Evolutionary conservation across 148 eudicot genomes (phyloP).

Genomic region (Euryodendron excelsum): DNA sequence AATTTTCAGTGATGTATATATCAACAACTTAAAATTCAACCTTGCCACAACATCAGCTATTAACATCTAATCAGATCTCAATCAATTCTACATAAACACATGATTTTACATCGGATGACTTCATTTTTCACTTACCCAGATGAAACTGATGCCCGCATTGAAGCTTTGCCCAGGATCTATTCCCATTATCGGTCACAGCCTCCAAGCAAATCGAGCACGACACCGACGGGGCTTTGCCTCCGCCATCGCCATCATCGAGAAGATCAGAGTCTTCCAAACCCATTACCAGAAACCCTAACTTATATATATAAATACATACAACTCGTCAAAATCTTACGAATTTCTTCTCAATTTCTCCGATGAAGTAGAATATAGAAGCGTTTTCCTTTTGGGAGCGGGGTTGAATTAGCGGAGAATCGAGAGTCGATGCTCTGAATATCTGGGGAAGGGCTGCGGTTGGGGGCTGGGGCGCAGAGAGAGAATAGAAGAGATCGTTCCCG

Average conservation of each 20-base stretch:
- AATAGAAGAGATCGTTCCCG: not conserved
- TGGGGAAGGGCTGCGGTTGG: too few relatives aligned
- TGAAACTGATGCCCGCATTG: conserved; percentile 90
- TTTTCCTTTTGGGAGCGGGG: not conserved
- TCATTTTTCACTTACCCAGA: conserved; percentile 49
- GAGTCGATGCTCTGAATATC: not conserved
- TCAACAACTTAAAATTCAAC: not conserved
- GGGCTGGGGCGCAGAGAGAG: not conserved
- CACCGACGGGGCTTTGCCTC: conserved; percentile 34
- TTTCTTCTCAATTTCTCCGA: not conserved
- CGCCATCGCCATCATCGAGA: conserved; percentile 33
- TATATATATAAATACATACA: not conserved
- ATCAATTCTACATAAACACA: not conserved
- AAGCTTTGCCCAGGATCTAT: conserved; percentile 89
- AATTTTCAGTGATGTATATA: not conserved
- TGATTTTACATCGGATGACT: not conserved
- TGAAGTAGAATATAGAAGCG: not conserved
- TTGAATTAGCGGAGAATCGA: not conserved
- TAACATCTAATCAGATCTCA: conserved; percentile 4
- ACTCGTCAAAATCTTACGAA: not conserved
- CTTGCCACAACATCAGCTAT: not conserved
- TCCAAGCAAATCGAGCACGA: conserved; percentile 90
- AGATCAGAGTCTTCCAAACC: conserved; percentile 55
- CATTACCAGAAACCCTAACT: conserved; percentile 45
- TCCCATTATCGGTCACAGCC: conserved; percentile 56